Evolutionary conservation across 768 basidiomycete species (phyloP), one percentile per base, ranked within the genome.

Genomic region (Auricularia sp.): DNA sequence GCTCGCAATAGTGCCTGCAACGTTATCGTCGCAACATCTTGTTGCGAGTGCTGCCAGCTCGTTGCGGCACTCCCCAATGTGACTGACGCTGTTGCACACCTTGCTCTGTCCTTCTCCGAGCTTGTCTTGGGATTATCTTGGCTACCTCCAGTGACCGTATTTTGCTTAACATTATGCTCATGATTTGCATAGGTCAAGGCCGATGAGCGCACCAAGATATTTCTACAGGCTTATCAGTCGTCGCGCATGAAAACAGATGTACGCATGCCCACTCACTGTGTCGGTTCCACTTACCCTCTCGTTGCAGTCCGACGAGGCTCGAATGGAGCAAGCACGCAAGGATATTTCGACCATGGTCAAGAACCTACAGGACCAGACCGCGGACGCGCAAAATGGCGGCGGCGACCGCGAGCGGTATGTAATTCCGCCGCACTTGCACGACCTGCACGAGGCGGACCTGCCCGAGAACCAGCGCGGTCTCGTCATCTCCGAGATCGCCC

Each of bases 391-490:
- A 66, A 86, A 74, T 65, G 88, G 87, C n/a, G 80, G 85, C 44
- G 83, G 85, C 62, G 88, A 91, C 75, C 87, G 89, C 71, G 90
- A 93, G 76, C 87, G 88, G 82, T 91, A 91, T 73, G 82, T 91
- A 67, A 92, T 97, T 53, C 93, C 93, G 33, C 91, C 92, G n/a
- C 97, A 99, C 76, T 82, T 98, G 21, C 92, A 93, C 75, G 97
- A 98, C 76, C 81, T 99, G 53, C 90, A 93, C 72, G 94, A 97
- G 77, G 91, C 93, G 62, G 97, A 99, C 72, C 83, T 99, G 53
- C 96, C 97, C 29, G 97, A 99, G 77, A 85, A 83, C 67, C 80
- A 85, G 70, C 88, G 96, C 42, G 93, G 90, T 4, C 87, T 94
- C 63, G 94, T 98, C 66, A 91, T 98, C 67, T 92, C 91, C 36